Evolutionary conservation across 2,329 filamentous ascomycete species (phyloP), one percentile per base, ranked within the genome.

Genomic region (Stromatinia cepivora): DNA sequence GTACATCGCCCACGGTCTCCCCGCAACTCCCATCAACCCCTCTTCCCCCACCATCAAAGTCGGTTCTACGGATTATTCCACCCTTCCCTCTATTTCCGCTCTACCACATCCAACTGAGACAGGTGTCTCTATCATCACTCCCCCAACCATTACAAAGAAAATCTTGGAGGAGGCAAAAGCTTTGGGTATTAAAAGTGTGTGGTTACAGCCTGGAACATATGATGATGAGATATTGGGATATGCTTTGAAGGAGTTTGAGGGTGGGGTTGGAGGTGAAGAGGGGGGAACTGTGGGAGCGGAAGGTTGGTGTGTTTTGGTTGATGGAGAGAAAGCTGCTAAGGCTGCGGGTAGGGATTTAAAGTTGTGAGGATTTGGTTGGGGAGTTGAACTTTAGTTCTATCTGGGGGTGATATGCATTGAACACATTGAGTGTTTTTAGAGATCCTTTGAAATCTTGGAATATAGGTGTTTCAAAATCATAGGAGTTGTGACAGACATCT

Each of bases 121-220:
- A 0, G 89, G 89, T 6, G 83, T 98, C 17, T 94, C 91, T 46
- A 87, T 98, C 76, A 93, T 98, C 78, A 98, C 95, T 17, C 92
- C 92, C 4, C 94, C 95, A 0, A 80, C 84, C 2, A 88, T 92
- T 42, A 97, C 95, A 0, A 85, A 90, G 70, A 82, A 88, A 76
- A 83, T 96, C 10, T 82, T 98, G 53, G 84, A 88, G 72, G 91
- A 97, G 79, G 95, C 94, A 0, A 91, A 89, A 79, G 83, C 86
- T 69, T 83, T 91, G 15, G 90, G 93, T 4, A 82, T 97, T 57
- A 85, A 87, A 25, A 86, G 92, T 36, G 89, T 97, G 7, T 97
- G 92, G 91, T 82, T 98, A 73, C 95, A 98, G 81, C 95, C 95
- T 0, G 95, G 94, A 0, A 94, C 88, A 22, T 98, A 91, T 78